A percentile compares a stretch with the other conserved stretches of the same genome.
phyloP scores from a whole-genome alignment of 1,284 basidiomycete species.

The Cutaneotrichosporon sp. region DNA sequence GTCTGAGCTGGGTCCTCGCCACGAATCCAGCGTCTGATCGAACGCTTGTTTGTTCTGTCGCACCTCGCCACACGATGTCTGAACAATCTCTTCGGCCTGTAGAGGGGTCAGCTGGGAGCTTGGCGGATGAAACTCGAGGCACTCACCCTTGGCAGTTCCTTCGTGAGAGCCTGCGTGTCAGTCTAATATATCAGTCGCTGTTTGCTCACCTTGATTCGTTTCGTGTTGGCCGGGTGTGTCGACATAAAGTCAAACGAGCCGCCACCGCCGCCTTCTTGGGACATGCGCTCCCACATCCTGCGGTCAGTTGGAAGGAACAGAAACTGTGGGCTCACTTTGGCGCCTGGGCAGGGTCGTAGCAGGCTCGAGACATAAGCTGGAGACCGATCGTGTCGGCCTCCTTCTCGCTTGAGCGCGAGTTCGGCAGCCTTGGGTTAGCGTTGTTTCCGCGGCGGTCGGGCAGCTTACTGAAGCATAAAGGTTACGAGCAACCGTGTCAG shows the following conservation, averaged over 20 bases:
- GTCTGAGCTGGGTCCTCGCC: too few relatives aligned
- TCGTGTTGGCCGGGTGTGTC: slow-evolving; percentile 69
- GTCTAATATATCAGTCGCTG: too few relatives aligned
- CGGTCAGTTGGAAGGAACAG: neutral
- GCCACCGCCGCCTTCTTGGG: slow-evolving; percentile 43
- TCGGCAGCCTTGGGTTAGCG: slow-evolving; percentile 61
- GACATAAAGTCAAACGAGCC: slow-evolving; percentile 45
- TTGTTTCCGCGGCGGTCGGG: neutral
- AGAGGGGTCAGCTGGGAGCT: neutral
- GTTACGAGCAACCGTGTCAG: slow-evolving; percentile 51
- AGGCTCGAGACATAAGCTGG: slow-evolving; percentile 57
- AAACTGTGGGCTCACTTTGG: slow-evolving; percentile 58
- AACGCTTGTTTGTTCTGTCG: neutral
- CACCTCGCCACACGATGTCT: neutral
- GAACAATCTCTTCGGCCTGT: neutral
- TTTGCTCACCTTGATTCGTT: slow-evolving; percentile 64
- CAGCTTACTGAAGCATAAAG: slow-evolving; percentile 39
- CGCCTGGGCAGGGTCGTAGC: slow-evolving; percentile 53
- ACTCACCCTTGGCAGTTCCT: neutral
- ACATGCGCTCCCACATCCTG: slow-evolving; percentile 66
- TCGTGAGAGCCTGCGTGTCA: slow-evolving; percentile 6
- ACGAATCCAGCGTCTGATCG: neutral
- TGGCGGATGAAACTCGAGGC: neutral
- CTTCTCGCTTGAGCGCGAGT: slow-evolving; percentile 71
- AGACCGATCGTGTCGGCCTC: slow-evolving; percentile 81